These are phyloP conservation scores for Zymoseptoria tritici DNA, from an alignment of 2,329 filamentous ascomycete genomes.

Conservation along the genomic window DNA sequence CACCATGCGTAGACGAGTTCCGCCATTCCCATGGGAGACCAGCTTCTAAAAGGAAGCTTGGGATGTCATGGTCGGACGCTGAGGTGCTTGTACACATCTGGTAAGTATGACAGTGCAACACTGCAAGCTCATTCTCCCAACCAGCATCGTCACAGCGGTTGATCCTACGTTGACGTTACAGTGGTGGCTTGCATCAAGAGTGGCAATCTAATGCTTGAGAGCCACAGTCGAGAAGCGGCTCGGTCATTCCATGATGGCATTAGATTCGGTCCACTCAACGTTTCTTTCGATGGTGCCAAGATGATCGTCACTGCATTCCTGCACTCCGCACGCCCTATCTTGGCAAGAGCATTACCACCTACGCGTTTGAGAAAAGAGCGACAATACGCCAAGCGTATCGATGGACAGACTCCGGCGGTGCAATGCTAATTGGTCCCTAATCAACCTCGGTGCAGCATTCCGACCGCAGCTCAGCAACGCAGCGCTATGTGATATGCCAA, in stretches of 20 bases:
- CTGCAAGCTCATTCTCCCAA: neutral
- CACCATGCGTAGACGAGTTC: neutral
- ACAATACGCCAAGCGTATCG: neutral
- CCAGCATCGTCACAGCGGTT: neutral
- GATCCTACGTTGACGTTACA: neutral
- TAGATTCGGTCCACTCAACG: neutral
- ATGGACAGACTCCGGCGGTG: neutral
- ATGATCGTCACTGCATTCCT: neutral
- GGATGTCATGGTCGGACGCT: neutral
- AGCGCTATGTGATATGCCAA: neutral
- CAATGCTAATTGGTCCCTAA: neutral
- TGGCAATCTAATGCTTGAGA: neutral
- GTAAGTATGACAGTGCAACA: too few species aligned
- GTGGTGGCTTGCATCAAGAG: neutral
- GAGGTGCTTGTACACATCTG: too few species aligned
- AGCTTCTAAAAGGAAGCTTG: neutral
- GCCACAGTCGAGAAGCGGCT: neutral
- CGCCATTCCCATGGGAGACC: neutral
- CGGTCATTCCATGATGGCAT: neutral
- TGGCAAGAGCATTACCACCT: neutral
- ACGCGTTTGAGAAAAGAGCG: neutral
- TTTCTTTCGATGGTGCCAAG: neutral
- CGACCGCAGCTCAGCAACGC: neutral
- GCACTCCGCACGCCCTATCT: neutral
- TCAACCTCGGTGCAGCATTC: neutral